Base-by-base conservation (phyloP, 1,284 basidiomycete genomes). In the Ustilago sp. region DNA sequence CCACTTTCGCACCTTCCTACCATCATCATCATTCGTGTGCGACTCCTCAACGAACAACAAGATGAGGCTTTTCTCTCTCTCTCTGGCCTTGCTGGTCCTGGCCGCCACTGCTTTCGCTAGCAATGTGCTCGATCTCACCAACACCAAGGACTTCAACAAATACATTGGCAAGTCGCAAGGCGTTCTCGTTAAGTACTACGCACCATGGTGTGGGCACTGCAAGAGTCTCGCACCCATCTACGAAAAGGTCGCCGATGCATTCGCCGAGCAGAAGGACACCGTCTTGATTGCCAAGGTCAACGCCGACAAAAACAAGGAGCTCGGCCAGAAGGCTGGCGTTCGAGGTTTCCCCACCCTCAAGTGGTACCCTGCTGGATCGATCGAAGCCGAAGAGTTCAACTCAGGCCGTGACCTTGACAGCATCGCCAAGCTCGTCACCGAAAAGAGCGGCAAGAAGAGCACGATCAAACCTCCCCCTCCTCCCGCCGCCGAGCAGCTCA, bases 211-310 rank as follows among this genome's bases (percentile, higher is more conserved):
- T 58, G 84, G 84, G 32, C 84, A 86, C 84, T 87, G 78, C 77
- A 86, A 93, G 92, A 92, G 90, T 88, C 92, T 98, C 65, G 94
- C 93, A 0, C 95, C 95, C 12, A 87, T 88, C 4, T 98, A 93
- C 80, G 95, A 96, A 86, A 89, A 95, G 86, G 90, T 98, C 19
- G 95, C 92, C 41, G 93, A 96, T 83, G 92, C 93, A 12, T 98
- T 92, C 84, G 88, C 90, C 5, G 35, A 45, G 17, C 92, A 92
- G 41, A 80, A 87, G 82, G 91, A 93, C 86, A 93, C 93, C 85
- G 93, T 98, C 31, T 80, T 94, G 61, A 91, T 98, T 75, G 95
- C 94, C 72, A 97, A 97, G 86, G 92, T 96, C 7, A 94, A 98
- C 80, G 95, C 94, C 1, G 95, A 98, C 82, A 93, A 93, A 67